Evolutionary conservation across 768 basidiomycete species (phyloP), one percentile per base, ranked within the genome.

Genomic region (Suillus clintonianus): DNA sequence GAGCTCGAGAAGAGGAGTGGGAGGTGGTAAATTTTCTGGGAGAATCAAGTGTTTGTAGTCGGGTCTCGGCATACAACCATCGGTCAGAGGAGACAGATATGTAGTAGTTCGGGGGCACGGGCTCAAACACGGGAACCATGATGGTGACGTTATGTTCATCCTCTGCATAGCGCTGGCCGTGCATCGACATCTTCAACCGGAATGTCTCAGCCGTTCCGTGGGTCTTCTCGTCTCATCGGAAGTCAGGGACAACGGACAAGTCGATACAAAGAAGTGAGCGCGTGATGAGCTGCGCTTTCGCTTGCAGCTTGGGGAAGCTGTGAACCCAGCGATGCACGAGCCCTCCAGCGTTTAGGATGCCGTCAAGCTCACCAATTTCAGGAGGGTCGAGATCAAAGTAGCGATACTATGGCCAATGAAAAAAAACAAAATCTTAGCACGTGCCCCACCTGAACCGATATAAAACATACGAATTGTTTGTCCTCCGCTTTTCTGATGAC

Each of bases 31-130:
- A 69, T 95, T 97, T 73, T 96, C 95, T 1, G 97, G 97, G 5
- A 98, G 89, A 64, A 99, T 96, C 55, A 99, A 86, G 72, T 99
- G 95, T 76, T 97, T 97, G 87, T 0, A 99, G 81, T 13, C 94
- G 88, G 0, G 96, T 99, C 78, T 98, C 95, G 2, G 95, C 86
- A 68, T 99, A 95, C 42, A 98, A 71, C 97, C 97, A 99, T 39
- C 94, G 86, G 72, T 99, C 97, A 3, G 96, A 97, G 64, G 96
- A 85, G 62, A 99, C 81, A 8, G 93, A 94, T 72, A 99, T 95
- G 76, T 94, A 99, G 80, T 99, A 99, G 75, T 99, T 99, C 1
- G 97, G 97, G 22, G 97, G 97, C 15, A 97, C 90, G 0, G 97
- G 97, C 71, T 99, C 97, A 70, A 91, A 94, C 87, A 99, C 96